A percentile compares a stretch with the other conserved stretches of the same genome.
Conservation (phyloP, 2,329 filamentous ascomycete species). For the Fusarium praegraminearum region DNA sequence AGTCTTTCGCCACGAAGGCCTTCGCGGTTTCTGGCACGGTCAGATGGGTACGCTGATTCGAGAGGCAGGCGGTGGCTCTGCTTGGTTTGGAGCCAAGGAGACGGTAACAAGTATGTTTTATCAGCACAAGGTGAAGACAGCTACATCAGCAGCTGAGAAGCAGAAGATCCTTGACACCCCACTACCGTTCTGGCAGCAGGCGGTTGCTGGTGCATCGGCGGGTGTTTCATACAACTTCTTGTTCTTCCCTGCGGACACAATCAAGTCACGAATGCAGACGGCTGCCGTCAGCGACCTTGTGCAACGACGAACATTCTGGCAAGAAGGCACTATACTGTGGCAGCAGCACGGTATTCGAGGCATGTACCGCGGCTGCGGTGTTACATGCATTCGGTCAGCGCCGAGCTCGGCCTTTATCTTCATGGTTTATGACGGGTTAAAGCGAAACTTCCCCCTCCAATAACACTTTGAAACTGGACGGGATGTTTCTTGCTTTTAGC, state of each 20-base stretch:
- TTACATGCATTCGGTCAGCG: slow-evolving; percentile 87
- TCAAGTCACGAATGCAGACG: slow-evolving; percentile 98
- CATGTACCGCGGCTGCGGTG: slow-evolving; percentile 93
- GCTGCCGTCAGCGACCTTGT: slow-evolving; percentile 72
- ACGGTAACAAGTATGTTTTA: slow-evolving; percentile 79
- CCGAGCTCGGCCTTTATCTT: slow-evolving; percentile 99
- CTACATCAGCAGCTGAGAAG: slow-evolving; percentile 55
- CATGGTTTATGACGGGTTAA: slow-evolving; percentile 90
- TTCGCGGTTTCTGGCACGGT: slow-evolving; percentile 93
- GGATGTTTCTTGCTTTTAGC: not conserved
- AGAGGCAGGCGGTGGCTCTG: slow-evolving; percentile 91
- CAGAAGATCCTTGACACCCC: slow-evolving; percentile 61
- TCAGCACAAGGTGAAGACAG: slow-evolving; percentile 62
- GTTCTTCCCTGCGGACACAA: slow-evolving; percentile 96
- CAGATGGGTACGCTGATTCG: slow-evolving; percentile 93
- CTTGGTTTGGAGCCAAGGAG: slow-evolving; percentile 96
- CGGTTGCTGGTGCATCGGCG: slow-evolving; percentile 85
- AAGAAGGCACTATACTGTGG: slow-evolving; percentile 81
- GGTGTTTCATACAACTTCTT: slow-evolving; percentile 97
- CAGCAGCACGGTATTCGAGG: slow-evolving; percentile 83
- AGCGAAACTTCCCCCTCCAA: slow-evolving; percentile 71
- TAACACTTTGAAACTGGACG: not conserved
- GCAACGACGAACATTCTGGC: slow-evolving; percentile 74
- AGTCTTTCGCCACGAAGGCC: slow-evolving; percentile 84
- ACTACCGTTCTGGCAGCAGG: slow-evolving; percentile 87